Evolutionary conservation across 345 rosid species (phyloP).

Genomic region (Toxicodendron radicans): DNA sequence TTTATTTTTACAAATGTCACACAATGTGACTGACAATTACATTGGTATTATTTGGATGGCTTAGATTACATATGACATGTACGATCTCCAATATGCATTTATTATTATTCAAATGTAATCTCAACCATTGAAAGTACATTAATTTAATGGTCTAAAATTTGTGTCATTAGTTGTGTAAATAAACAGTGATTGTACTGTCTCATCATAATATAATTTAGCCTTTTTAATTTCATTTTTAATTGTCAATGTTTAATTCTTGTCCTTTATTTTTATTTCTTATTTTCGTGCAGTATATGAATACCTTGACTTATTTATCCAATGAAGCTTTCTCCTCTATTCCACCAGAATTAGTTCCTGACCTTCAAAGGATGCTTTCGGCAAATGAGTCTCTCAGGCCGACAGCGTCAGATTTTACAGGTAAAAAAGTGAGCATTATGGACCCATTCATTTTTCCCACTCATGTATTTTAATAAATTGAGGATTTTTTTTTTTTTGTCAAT

Average conservation of each 20-base stretch:
- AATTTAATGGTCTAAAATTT: background rate
- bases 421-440: conserved; percentile 17
- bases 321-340: conserved; percentile 87
- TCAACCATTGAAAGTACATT: background rate
- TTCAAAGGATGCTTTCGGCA: conserved; percentile 87
- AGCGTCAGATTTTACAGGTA: conserved; percentile 93
- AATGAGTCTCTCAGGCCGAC: conserved; percentile 88
- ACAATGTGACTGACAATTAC: background rate
- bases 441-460: background rate
- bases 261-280: background rate
- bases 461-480: conserved; percentile 2
- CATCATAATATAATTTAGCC: background rate
- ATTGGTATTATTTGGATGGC: background rate
- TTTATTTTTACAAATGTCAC: background rate
- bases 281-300: conserved; percentile 79
- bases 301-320: conserved; percentile 83
- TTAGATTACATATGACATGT: background rate
- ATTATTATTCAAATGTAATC: background rate
- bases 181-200: background rate
- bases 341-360: conserved; percentile 76
- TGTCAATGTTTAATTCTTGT: background rate
- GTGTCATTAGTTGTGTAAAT: too few relatives aligned
- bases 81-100: background rate
- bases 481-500: background rate
- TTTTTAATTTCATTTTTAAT: background rate